Evolutionary conservation across 2,329 filamentous ascomycete species (phyloP), one percentile per base, ranked within the genome.

Genomic region (Talaromyces sp.): DNA sequence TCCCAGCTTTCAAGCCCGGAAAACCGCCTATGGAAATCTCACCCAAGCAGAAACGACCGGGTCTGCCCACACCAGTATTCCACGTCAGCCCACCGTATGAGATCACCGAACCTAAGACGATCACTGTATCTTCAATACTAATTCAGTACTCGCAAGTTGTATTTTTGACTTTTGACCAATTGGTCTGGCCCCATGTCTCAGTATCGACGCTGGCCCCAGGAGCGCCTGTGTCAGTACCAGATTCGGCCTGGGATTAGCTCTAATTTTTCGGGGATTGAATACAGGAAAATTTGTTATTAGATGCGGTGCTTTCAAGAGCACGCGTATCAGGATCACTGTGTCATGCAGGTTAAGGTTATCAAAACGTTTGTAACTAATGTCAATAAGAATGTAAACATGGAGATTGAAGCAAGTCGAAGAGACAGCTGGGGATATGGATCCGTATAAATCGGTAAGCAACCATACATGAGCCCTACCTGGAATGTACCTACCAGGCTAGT

Each of bases 1-100:
- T 68, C 35, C 63, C 63, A 33, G 21, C 40, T 8, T 60, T 61
- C 53, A 61, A 60, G 25, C 61, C 54, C 35, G 64, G 61, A 36
- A 57, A 54, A 46, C 61, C 63, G 2, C 60, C 59, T 21, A 5
- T 39, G 5, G 5, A 15, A 11, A 39, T 39, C 36, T 39, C 36
- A 5, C 36, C 36, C 11, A 17, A 39, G 36, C 5, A 39, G 5
- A 5, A 5, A 31, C 28, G 28, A 9, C 11, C 36, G 13, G 36
- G 36, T 4, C 36, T 15, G 36, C 36, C 11, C 11, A 17, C 36
- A 39, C 36, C 36, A 6, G 36, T 39, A 17, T 39, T 39, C 11
- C n/a, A 15, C 5, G 36, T 17, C 36, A 39, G n/a, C 13, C 36
- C 36, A 15, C 36, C 36, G n/a, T 39, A 39, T 39, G 36, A 39